Percentiles rank a stretch among this genome's conserved stretches.
Evolutionary conservation across 345 rosid genomes (phyloP).

Genomic region (Barbarea vulgaris): DNA sequence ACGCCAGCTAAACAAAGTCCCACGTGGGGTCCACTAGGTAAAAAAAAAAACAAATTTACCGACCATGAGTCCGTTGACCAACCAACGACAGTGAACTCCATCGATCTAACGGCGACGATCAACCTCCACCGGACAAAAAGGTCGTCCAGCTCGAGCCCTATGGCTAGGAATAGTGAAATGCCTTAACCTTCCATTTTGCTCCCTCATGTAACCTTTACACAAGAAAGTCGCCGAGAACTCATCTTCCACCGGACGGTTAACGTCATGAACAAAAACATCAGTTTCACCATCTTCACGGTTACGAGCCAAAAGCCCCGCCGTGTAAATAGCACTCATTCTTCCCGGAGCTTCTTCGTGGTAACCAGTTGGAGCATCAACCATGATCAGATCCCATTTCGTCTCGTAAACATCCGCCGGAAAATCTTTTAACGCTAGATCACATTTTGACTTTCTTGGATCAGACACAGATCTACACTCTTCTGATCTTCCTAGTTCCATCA

Average conservation of each 20-base stretch:
- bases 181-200: conserved; percentile 79
- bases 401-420: conserved; percentile 75
- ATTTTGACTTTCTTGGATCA: conserved; percentile 75
- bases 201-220: conserved; percentile 73
- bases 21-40: conserved; percentile 8
- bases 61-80: neutral
- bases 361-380: conserved; percentile 94
- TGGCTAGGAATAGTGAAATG: conserved; percentile 89
- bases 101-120: conserved; percentile 33
- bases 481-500: conserved; percentile 66
- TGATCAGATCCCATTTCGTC: conserved; percentile 79
- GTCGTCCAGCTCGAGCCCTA: conserved; percentile 46
- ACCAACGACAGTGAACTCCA: conserved; percentile 1
- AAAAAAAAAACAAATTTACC: conserved; percentile 4
- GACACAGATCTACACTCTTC: conserved; percentile 66
- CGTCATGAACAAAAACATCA: conserved; percentile 87
- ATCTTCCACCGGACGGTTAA: conserved; percentile 76
- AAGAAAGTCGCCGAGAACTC: conserved; percentile 71
- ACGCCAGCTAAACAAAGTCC: conserved; percentile 17
- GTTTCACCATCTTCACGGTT: conserved; percentile 72
- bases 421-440: conserved; percentile 75
- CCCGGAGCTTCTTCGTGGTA: conserved; percentile 84
- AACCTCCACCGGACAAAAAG: conserved; percentile 69
- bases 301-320: conserved; percentile 90
- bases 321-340: conserved; percentile 87